Evolutionary conservation across 169 alveolate species (phyloP), one percentile per base, ranked within the genome.

Genomic region (Plasmodium vivax): DNA sequence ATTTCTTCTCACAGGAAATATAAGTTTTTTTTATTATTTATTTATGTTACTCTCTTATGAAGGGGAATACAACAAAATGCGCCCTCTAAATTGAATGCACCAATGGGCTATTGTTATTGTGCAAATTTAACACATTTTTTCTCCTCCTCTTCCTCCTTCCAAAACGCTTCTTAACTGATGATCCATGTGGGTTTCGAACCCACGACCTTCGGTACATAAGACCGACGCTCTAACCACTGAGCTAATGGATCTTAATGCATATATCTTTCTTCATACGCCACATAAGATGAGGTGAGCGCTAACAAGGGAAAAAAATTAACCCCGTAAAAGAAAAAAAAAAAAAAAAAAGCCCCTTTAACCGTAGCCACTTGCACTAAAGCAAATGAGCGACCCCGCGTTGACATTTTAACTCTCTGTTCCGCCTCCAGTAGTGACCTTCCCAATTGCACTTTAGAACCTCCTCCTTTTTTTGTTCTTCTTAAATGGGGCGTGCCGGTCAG

Each of bases 171-270:
- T 2, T 34, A 47, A 4, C 12, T 68, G 32, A 3, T 96, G 98
- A 96, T 96, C 98, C 98, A 96, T 96, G 97, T 94, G 98, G 98
- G 98, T 96, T 93, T 96, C 98, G 98, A 96, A 96, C 98, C 98
- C 98, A 96, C 98, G 97, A 96, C 98, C 85, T 96, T 96, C 96
- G 98, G 98, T 95, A 91, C 98, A 96, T 96, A 96, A 96, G 98
- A 96, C 98, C 98, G 96, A 96, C 96, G 98, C 98, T 96, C 98
- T 96, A 96, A 96, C 98, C 98, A 96, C 97, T 96, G 97, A 96
- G 98, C 98, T 96, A 96, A 96, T 96, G 98, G 98, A 96, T 96
- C 98, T 83, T 51, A 92, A 45, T 56, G 16, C 12, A 47, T 34
- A 73, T n/a, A 30, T 34, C 23, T 10, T 23, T 38, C 56, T 80